Base-by-base conservation (phyloP, 2,329 filamentous ascomycete species). In the Pseudopithomyces maydicus region DNA sequence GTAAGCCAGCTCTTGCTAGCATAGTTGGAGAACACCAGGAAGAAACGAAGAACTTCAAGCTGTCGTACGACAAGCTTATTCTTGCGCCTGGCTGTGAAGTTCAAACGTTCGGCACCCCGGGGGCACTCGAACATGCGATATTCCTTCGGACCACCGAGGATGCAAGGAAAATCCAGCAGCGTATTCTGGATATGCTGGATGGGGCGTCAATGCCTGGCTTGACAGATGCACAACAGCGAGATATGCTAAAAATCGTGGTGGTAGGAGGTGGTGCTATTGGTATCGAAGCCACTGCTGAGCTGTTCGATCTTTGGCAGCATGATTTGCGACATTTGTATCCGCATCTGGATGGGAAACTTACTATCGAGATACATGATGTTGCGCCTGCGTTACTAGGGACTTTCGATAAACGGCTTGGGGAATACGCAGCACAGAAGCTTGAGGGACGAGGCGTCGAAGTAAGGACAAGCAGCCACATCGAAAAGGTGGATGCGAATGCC, bases 251-350 rank as follows among this genome's bases (percentile, higher is more conserved):
- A 6, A 50, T 50, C 15, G 6, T 50, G 12, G 29, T 50, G 4
- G 47, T 50, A 4, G 47, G 47, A 23, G 47, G 47, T 36, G 47
- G 47, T 15, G 35, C 47, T 2, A 50, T 50, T 29, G 47, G 47
- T n/a, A 50, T 50, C n/a, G 47, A 50, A 50, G 47, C 47, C 14
- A 50, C 47, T 8, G 47, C 47, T 12, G 47, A 50, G 35, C 35
- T 50, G 7, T 50, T 26, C 20, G 47, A 41, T 11, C 20, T 50
- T 15, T 50, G 47, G 47, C 22, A 41, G 11, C 22, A 50, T 39
- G 47, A 50, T 6, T 19, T 50, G 47, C 20, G 47, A 15, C 35
- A 50, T 20, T 7, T 50, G n/a, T 50, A 50, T 41, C 35, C 47
- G 22, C 47, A 50, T 23, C 8, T 50, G 15, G 47, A 50, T 11